These are phyloP conservation scores for Polychaeton citri DNA, from an alignment of 2,329 filamentous ascomycete species.

Conservation along the genomic window DNA sequence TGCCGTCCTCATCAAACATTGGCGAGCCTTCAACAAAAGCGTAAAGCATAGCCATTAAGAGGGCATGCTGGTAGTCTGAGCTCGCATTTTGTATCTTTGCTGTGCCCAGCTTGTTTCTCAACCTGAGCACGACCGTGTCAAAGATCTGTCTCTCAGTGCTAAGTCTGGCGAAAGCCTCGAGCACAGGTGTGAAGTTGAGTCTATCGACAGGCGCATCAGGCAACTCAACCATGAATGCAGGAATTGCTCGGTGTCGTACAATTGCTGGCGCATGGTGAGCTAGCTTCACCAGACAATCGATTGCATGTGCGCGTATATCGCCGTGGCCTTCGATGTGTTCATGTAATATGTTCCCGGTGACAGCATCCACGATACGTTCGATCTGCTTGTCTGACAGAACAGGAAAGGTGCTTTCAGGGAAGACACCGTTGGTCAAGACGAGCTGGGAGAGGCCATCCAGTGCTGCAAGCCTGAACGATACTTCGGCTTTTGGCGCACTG, in stretches of 20 bases:
- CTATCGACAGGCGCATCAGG: conserved; percentile 36
- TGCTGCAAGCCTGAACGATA: conserved; percentile 35
- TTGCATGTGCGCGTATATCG: conserved; percentile 45
- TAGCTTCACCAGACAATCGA: conserved; percentile 45
- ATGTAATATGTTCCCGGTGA: conserved; percentile 48
- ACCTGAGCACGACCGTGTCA: conserved; percentile 46
- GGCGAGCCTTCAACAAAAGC: conserved; percentile 40
- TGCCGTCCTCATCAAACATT: conserved; percentile 34
- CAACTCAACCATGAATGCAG: conserved; percentile 50
- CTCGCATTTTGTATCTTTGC: conserved; percentile 40
- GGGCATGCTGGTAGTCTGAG: conserved; percentile 42
- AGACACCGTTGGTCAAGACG: conserved; percentile 4
- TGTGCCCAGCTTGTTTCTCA: conserved; percentile 49
- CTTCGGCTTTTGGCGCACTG: conserved; percentile 32
- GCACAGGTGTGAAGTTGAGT: conserved; percentile 38
- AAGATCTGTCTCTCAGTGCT: conserved; percentile 50
- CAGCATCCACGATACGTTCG: conserved; percentile 42
- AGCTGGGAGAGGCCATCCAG: conserved; percentile 31
- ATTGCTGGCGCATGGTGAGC: conserved; percentile 48
- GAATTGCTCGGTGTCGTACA: conserved; percentile 52
- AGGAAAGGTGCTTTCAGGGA: conserved; percentile 20
- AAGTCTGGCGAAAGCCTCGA: conserved; percentile 53
- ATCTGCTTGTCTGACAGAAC: conserved; percentile 30
- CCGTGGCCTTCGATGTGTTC: conserved; percentile 43
- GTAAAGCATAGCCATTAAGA: conserved; percentile 49